Conservation (phyloP, 2,329 filamentous ascomycete species). For the Neobulgaria alba region DNA sequence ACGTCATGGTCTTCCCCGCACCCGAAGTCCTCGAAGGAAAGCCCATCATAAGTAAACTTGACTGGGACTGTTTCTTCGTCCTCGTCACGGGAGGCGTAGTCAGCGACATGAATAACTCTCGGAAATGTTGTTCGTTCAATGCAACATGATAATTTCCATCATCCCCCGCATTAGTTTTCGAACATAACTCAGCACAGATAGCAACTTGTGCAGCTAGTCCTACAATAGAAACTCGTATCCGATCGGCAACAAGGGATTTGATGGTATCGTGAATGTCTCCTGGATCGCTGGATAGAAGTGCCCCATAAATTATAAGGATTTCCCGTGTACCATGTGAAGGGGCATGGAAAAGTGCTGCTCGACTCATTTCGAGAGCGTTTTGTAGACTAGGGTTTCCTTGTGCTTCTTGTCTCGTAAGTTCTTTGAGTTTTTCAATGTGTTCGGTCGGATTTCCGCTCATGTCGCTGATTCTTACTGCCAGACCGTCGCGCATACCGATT, state of each 20-base stretch:
- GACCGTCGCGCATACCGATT: constrained; percentile 85
- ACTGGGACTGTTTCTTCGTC: constrained; percentile 47
- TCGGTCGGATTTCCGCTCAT: constrained; percentile 87
- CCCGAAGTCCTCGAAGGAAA: constrained; percentile 84
- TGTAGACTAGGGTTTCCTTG: constrained; percentile 75
- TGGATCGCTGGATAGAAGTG: constrained; percentile 81
- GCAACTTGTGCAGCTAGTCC: constrained; percentile 86
- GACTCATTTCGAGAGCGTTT: constrained; percentile 92
- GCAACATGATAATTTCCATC: constrained; percentile 71
- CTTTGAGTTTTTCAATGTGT: constrained; percentile 69
- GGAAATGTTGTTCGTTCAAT: constrained; percentile 78
- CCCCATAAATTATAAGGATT: constrained; percentile 85
- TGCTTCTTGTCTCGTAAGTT: constrained; percentile 56
- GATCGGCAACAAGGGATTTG: constrained; percentile 65
- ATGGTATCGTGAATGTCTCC: constrained; percentile 94
- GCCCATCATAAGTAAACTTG: constrained; percentile 88
- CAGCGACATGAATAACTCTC: constrained; percentile 77
- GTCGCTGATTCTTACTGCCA: constrained; percentile 78
- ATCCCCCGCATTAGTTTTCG: constrained; percentile 78
- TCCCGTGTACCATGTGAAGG: constrained; percentile 91
- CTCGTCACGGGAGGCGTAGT: constrained; percentile 85
- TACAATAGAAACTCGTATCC: constrained; percentile 80
- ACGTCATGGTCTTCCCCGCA: constrained; percentile 52
- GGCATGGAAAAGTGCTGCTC: constrained; percentile 84
- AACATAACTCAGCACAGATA: constrained; percentile 83